A percentile compares a stretch with the other conserved stretches of the same genome.
Conservation (phyloP, 2,329 filamentous ascomycete genomes). For the Colletotrichum sp. region DNA sequence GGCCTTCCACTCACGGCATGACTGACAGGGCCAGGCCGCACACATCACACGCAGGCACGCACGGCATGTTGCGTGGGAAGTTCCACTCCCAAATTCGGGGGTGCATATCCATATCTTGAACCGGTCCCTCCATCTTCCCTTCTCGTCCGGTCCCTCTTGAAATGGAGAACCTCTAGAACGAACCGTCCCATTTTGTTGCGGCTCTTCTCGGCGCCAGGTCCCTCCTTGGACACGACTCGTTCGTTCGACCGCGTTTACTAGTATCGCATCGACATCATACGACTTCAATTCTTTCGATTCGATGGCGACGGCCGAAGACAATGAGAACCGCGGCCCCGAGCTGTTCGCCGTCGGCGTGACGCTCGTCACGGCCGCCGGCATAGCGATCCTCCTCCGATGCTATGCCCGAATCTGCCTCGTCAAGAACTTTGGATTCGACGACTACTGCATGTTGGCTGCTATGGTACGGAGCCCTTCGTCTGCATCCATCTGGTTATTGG, state of each 20-base stretch:
- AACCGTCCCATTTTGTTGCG: slow-evolving; percentile 4
- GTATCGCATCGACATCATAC: neutral
- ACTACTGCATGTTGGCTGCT: slow-evolving; percentile 42
- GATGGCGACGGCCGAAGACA: slow-evolving; percentile 3
- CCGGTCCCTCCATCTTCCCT: neutral
- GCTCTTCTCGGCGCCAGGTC: neutral
- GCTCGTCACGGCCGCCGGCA: slow-evolving; percentile 29
- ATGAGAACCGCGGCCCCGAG: slow-evolving; percentile 35
- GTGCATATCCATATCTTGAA: slow-evolving; percentile 19
- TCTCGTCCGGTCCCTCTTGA: neutral
- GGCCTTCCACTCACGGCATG: neutral
- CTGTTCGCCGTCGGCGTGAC: slow-evolving; percentile 36
- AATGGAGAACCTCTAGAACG: slow-evolving; percentile 1
- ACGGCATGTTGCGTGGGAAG: neutral
- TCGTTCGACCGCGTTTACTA: neutral
- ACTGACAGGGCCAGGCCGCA: neutral
- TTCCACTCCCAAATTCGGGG: neutral
- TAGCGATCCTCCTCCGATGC: slow-evolving; percentile 33
- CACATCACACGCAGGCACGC: neutral
- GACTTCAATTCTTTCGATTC: neutral
- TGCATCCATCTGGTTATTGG: neutral
- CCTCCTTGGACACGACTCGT: neutral
- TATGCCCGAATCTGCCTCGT: slow-evolving; percentile 39
- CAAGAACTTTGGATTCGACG: slow-evolving; percentile 43
- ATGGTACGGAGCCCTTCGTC: slow-evolving; percentile 26